Percentiles rank a stretch among this genome's conserved stretches.
These are phyloP conservation scores for Pholiota microspora DNA, from an alignment of 768 basidiomycete genomes.

Conservation along the genomic window DNA sequence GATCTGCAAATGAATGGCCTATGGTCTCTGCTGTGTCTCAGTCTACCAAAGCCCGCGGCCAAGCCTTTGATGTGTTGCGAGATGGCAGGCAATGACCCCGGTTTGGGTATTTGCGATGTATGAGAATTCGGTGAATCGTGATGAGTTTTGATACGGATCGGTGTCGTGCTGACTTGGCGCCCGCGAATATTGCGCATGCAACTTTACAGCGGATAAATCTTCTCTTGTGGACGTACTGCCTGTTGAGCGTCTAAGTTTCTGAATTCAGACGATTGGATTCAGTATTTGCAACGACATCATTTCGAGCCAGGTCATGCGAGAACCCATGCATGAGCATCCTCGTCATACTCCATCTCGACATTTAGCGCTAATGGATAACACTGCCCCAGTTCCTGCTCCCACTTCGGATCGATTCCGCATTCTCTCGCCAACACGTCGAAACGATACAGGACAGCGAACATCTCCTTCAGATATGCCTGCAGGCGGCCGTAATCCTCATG, in stretches of 20 bases:
- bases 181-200: background rate
- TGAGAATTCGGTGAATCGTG: too few relatives aligned
- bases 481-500: conserved; percentile 22
- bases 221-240: too few relatives aligned
- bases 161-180: background rate
- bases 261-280: too few relatives aligned
- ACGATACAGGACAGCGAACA: conserved; percentile 34
- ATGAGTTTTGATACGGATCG: background rate
- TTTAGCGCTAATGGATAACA: too few relatives aligned
- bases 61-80: background rate
- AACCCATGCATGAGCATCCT: too few relatives aligned
- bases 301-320: too few relatives aligned
- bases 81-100: background rate
- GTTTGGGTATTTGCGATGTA: too few relatives aligned
- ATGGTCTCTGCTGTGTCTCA: background rate
- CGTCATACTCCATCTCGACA: too few relatives aligned
- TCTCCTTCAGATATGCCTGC: conserved; percentile 32
- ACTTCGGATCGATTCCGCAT: conserved; percentile 28
- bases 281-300: too few relatives aligned
- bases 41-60: background rate
- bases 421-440: conserved; percentile 36
- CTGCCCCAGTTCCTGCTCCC: conserved; percentile 25
- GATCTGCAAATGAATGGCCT: background rate
- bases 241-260: too few relatives aligned
- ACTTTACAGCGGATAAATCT: too few relatives aligned